Evolutionary conservation across 1,139 yeast species (phyloP).

Genomic region (Pichia sp.): DNA sequence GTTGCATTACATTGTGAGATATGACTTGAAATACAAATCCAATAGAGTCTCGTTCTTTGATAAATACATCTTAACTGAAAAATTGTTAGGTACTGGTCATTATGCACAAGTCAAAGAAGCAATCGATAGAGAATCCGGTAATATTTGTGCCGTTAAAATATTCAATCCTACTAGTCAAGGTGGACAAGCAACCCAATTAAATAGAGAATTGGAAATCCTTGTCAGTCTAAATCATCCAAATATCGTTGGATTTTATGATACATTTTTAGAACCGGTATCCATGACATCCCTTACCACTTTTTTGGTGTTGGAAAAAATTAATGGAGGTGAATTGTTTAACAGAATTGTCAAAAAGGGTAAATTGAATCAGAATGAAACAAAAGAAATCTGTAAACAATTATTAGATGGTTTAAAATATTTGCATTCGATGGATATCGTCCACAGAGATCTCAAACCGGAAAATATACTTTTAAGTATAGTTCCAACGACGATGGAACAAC

Average conservation of each 20-base stretch:
- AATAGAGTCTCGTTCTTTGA: slow-evolving; percentile 47
- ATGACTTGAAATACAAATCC: slow-evolving; percentile 32
- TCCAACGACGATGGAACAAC: slow-evolving; percentile 37
- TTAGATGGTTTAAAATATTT: slow-evolving; percentile 61
- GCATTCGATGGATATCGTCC: slow-evolving; percentile 65
- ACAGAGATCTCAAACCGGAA: slow-evolving; percentile 78
- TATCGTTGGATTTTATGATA: slow-evolving; percentile 63
- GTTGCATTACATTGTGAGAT: slow-evolving; percentile 56
- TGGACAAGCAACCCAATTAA: slow-evolving; percentile 39
- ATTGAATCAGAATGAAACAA: slow-evolving; percentile 60
- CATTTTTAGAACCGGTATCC: slow-evolving; percentile 67
- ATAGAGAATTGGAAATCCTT: slow-evolving; percentile 66
- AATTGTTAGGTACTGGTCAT: slow-evolving; percentile 71
- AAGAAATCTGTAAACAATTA: slow-evolving; percentile 58
- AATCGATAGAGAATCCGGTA: slow-evolving; percentile 53
- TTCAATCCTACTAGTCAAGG: slow-evolving; percentile 59
- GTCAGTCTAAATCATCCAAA: slow-evolving; percentile 69
- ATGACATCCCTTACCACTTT: slow-evolving; percentile 57
- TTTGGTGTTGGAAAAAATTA: slow-evolving; percentile 68
- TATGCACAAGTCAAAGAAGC: slow-evolving; percentile 79
- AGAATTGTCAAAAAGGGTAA: slow-evolving; percentile 63
- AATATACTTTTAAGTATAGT: slow-evolving; percentile 65
- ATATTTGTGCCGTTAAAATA: slow-evolving; percentile 69
- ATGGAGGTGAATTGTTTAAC: slow-evolving; percentile 73
- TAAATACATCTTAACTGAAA: slow-evolving; percentile 53